Conservation (phyloP, 257 asterid genomes). For the Salvia miltiorrhiza region DNA sequence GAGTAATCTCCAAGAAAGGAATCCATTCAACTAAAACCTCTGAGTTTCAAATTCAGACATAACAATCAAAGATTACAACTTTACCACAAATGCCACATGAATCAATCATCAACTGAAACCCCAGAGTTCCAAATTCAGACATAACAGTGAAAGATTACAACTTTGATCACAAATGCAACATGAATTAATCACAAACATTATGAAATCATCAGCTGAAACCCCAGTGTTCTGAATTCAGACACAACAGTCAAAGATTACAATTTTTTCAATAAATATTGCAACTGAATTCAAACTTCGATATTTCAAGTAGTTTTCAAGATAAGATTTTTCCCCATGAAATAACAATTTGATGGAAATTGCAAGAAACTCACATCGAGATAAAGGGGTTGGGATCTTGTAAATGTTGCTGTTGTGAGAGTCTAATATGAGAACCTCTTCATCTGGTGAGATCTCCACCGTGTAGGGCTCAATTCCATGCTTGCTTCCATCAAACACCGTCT, state of each 20-base stretch:
- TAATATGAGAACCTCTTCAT: constrained; percentile 68
- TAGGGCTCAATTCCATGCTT: constrained; percentile 86
- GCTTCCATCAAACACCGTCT: constrained; percentile 97
- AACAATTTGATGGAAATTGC: not conserved
- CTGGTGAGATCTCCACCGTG: constrained; percentile 62
- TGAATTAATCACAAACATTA: too few relatives aligned
- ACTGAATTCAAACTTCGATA: constrained; percentile 3
- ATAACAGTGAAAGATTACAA: constrained; percentile 17
- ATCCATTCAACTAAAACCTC: constrained; percentile 22
- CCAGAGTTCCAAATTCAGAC: not conserved
- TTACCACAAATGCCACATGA: not conserved
- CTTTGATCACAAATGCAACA: not conserved
- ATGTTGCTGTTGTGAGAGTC: constrained; percentile 87
- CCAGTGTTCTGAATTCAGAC: too few relatives aligned
- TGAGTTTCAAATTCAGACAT: constrained; percentile 9
- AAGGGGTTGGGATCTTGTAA: constrained; percentile 74
- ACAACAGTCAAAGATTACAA: not conserved
- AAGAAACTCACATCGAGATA: constrained; percentile 71
- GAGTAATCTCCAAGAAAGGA: constrained; percentile 39
- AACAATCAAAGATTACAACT: constrained; percentile 25
- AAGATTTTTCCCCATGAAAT: not conserved
- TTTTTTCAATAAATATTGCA: not conserved
- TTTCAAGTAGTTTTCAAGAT: constrained; percentile 1
- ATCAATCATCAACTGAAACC: not conserved
- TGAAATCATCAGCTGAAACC: too few relatives aligned